Evolutionary conservation across 1,139 yeast species (phyloP).

Genomic region (Pichia kudriavzevii): DNA sequence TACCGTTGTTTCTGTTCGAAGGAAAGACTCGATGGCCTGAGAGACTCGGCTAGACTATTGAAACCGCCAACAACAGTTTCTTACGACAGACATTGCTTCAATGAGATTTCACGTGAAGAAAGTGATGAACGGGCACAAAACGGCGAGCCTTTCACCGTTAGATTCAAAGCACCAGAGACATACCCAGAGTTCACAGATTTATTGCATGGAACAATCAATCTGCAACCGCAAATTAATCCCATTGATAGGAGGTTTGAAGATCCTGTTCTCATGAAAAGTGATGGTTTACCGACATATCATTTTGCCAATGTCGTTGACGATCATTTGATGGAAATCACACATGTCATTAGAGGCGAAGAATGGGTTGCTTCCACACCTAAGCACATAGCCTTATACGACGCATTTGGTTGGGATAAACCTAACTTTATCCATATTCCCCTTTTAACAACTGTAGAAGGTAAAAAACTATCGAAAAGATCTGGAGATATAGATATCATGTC

Average conservation of each 20-base stretch:
- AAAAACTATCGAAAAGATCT: slow-evolving; percentile 77
- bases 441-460: slow-evolving; percentile 64
- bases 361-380: slow-evolving; percentile 97
- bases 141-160: slow-evolving; percentile 38
- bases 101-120: slow-evolving; percentile 36
- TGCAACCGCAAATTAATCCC: slow-evolving; percentile 73
- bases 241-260: slow-evolving; percentile 79
- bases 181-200: slow-evolving; percentile 67
- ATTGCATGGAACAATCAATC: slow-evolving; percentile 65
- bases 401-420: slow-evolving; percentile 86
- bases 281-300: slow-evolving; percentile 92
- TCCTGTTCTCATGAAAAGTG: slow-evolving; percentile 81
- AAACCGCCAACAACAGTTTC: slow-evolving; percentile 90
- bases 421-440: slow-evolving; percentile 83
- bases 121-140: slow-evolving; percentile 29
- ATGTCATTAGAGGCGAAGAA: slow-evolving; percentile 94
- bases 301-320: slow-evolving; percentile 95
- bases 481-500: slow-evolving; percentile 70
- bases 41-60: slow-evolving; percentile 65
- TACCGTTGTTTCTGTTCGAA: slow-evolving; percentile 82
- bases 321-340: slow-evolving; percentile 85
- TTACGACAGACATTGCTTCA: slow-evolving; percentile 73
- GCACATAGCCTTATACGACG: slow-evolving; percentile 77
- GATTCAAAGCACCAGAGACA: slow-evolving; percentile 61
- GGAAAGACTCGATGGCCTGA: slow-evolving; percentile 59